These are phyloP conservation scores for Eucalyptus cloeziana DNA, from an alignment of 345 rosid genomes.

Conservation along the genomic window DNA sequence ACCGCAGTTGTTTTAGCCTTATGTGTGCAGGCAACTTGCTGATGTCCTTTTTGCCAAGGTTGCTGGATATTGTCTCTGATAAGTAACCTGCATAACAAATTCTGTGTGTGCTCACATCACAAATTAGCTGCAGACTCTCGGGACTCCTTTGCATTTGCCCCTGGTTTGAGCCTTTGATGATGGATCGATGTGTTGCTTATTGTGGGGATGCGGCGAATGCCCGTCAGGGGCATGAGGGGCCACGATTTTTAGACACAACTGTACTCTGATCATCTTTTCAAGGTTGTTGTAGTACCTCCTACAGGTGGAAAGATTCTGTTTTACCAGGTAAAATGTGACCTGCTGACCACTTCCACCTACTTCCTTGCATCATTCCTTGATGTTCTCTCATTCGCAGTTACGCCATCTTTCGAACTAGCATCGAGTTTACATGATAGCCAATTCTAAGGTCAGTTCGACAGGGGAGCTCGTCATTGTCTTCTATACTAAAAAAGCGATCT, in stretches of 20 bases:
- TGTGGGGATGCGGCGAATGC: neutral
- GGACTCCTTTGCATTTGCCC: neutral
- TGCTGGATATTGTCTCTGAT: neutral
- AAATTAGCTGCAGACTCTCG: neutral
- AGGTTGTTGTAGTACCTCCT: neutral
- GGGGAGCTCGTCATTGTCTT: neutral
- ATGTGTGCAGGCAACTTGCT: neutral
- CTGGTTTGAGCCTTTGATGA: neutral
- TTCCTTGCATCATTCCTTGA: neutral
- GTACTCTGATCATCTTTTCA: neutral
- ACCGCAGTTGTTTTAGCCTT: neutral
- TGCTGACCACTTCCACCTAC: neutral
- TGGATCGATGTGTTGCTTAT: neutral
- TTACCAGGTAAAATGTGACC: neutral
- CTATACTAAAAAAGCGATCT: neutral
- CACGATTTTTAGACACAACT: accelerated
- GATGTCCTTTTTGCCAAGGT: neutral
- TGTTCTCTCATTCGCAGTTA: neutral
- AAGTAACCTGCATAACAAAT: neutral
- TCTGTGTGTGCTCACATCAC: neutral
- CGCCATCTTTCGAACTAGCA: neutral
- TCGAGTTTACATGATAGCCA: neutral
- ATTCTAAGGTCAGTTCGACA: neutral
- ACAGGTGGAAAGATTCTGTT: neutral
- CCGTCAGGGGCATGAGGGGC: neutral